Evolutionary conservation across 345 rosid genomes (phyloP).

Genomic region (Rhodamnia rubescens): DNA sequence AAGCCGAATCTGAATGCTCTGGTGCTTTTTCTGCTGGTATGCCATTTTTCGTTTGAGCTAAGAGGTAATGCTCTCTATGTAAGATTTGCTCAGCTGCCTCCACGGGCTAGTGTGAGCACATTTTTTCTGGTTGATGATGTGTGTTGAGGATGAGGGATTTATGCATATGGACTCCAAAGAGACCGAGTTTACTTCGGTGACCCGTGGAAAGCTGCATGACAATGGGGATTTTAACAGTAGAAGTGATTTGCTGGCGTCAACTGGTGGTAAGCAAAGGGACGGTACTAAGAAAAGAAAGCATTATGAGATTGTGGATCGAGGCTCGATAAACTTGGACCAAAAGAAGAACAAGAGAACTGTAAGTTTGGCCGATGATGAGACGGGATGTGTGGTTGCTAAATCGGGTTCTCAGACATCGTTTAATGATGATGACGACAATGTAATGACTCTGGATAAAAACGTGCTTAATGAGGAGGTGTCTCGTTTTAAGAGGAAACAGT

Average conservation of each 20-base stretch:
- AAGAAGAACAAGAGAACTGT: slow-evolving; percentile 1
- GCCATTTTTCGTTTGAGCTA: background rate
- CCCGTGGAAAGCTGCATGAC: slow-evolving; percentile 6
- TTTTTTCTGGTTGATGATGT: background rate
- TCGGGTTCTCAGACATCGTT: background rate
- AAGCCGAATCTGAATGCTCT: background rate
- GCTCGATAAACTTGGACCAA: background rate
- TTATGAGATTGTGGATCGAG: background rate
- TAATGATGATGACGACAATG: background rate
- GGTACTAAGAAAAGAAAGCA: background rate
- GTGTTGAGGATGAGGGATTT: slow-evolving; percentile 14
- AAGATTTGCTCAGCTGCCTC: background rate
- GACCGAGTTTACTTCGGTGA: slow-evolving; percentile 5
- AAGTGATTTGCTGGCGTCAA: slow-evolving; percentile 3
- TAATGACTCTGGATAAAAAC: background rate
- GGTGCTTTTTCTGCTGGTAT: background rate
- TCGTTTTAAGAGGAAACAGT: slow-evolving; percentile 40
- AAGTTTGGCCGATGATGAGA: slow-evolving; percentile 1
- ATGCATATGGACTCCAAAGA: slow-evolving; percentile 6
- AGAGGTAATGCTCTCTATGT: background rate
- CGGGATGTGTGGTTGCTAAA: slow-evolving; percentile 5
- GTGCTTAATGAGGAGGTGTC: background rate
- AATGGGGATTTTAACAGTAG: slow-evolving; percentile 5
- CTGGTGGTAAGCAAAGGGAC: slow-evolving; percentile 1
- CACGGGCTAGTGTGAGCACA: background rate